Percentiles rank a stretch among this genome's conserved stretches.
These are phyloP conservation scores for Dactylellina cionopaga DNA, from an alignment of 2,329 filamentous ascomycete genomes.

Conservation along the genomic window DNA sequence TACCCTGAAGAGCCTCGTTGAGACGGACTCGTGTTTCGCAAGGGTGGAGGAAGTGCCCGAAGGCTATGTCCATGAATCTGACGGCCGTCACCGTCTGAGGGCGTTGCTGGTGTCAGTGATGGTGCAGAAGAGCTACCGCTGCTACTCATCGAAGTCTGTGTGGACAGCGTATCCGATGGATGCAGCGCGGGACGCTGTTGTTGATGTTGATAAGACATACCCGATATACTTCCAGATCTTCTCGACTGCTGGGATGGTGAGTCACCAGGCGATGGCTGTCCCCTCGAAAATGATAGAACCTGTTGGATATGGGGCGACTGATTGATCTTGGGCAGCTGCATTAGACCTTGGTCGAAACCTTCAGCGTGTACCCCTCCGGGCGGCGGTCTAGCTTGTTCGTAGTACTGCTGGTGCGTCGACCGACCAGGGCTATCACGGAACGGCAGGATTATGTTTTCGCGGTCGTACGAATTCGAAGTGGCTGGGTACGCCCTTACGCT, in stretches of 20 bases:
- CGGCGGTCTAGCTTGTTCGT: conserved; percentile 22
- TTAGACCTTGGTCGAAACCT: conserved; percentile 29
- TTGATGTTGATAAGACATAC: conserved; percentile 48
- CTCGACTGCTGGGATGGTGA: conserved; percentile 44
- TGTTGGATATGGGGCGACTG: conserved; percentile 55
- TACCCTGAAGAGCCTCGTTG: conserved; percentile 45
- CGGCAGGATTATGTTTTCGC: conserved; percentile 26
- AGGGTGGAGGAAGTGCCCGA: conserved; percentile 32
- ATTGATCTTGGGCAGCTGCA: conserved; percentile 48
- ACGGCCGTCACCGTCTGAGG: conserved; percentile 54
- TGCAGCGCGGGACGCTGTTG: conserved; percentile 42
- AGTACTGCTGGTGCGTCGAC: conserved; percentile 28
- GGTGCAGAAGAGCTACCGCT: conserved; percentile 55
- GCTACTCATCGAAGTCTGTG: conserved; percentile 55
- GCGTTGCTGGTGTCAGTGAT: conserved; percentile 54
- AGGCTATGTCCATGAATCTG: conserved; percentile 48
- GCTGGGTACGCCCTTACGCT: conserved; percentile 36
- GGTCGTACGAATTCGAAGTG: conserved; percentile 3
- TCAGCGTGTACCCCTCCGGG: conserved; percentile 25
- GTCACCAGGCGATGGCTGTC: conserved; percentile 54
- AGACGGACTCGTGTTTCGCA: conserved; percentile 44
- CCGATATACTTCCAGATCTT: conserved; percentile 48
- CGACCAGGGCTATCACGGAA: conserved; percentile 40
- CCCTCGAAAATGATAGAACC: conserved; percentile 55
- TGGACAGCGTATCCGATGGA: conserved; percentile 50